These are phyloP conservation scores for Jaapia argillacea DNA, from an alignment of 768 basidiomycete genomes.

Conservation along the genomic window DNA sequence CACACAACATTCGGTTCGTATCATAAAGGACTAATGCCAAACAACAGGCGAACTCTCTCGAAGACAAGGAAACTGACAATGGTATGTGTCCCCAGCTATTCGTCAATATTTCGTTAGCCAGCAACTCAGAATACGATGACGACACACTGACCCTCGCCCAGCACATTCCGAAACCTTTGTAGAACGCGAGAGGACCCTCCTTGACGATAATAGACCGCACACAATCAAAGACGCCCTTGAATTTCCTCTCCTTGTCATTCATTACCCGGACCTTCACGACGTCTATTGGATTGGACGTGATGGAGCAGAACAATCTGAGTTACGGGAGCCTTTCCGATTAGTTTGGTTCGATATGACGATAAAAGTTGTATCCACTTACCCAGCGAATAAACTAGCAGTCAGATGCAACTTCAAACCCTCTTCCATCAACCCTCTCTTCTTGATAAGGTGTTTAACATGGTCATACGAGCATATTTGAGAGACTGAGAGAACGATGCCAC, in stretches of 20 bases:
- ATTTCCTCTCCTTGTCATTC: conserved; percentile 23
- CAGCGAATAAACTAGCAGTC: conserved; percentile 23
- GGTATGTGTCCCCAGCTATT: conserved; percentile 25
- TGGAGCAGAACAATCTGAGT: conserved; percentile 22
- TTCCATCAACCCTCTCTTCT: conserved; percentile 19
- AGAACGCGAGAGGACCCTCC: conserved; percentile 24
- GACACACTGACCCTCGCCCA: conserved; percentile 23
- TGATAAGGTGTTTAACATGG: conserved; percentile 24
- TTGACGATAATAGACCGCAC: conserved; percentile 17
- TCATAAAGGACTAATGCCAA: conserved; percentile 24
- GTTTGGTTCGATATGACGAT: background rate
- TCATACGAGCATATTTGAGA: conserved; percentile 27
- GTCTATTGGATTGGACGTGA: conserved; percentile 26
- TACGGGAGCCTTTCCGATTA: background rate
- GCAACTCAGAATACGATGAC: background rate
- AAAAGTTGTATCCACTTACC: conserved; percentile 13
- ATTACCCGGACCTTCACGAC: conserved; percentile 28
- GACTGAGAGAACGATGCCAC: conserved; percentile 23
- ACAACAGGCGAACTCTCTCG: conserved; percentile 19
- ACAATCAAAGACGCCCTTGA: conserved; percentile 19
- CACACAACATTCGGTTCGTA: background rate
- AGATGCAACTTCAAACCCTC: conserved; percentile 24
- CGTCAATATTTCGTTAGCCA: background rate
- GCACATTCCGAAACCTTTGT: conserved; percentile 30
- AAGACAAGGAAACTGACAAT: conserved; percentile 24